phyloP scores from a whole-genome alignment of 768 basidiomycete species.

The Termitomyces heimii region DNA sequence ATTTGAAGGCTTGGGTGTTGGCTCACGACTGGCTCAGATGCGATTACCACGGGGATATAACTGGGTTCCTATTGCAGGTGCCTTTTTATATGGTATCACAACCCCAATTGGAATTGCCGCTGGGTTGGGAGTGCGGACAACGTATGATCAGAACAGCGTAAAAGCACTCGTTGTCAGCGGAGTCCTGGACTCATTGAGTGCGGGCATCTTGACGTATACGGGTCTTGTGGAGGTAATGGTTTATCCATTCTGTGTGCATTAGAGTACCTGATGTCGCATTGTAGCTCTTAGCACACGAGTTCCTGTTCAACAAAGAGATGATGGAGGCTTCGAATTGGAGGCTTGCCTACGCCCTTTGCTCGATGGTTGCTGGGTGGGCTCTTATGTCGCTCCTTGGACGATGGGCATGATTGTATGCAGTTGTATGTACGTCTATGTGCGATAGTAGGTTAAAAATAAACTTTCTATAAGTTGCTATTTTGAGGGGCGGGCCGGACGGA shows the following conservation, averaged over 20 bases:
- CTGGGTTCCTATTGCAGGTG: conserved; percentile 55
- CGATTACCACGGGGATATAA: conserved; percentile 47
- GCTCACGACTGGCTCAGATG: conserved; percentile 82
- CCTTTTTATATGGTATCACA: conserved; percentile 63
- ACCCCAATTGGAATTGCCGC: conserved; percentile 87
- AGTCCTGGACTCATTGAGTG: conserved; percentile 75
- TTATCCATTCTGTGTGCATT: neutral
- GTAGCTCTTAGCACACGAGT: conserved; percentile 89
- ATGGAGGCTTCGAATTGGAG: conserved; percentile 58
- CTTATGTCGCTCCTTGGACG: conserved; percentile 89
- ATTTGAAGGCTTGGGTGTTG: conserved; percentile 93
- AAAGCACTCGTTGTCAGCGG: conserved; percentile 82
- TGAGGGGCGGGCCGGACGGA: neutral
- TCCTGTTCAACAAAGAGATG: conserved; percentile 87
- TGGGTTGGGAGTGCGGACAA: conserved; percentile 67
- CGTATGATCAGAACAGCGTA: conserved; percentile 77
- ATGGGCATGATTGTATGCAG: conserved; percentile 60
- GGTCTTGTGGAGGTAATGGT: conserved; percentile 22
- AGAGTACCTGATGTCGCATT: conserved; percentile 5
- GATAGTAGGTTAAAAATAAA: too few species aligned
- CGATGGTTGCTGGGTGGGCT: conserved; percentile 77
- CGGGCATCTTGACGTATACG: conserved; percentile 87
- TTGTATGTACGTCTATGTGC: neutral
- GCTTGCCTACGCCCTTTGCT: conserved; percentile 67
- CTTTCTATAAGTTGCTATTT: neutral